Percentiles rank a stretch among this genome's conserved stretches.
Evolutionary conservation across 352 stramenopile species (phyloP).

Genomic region (Pythium utonaiense): DNA sequence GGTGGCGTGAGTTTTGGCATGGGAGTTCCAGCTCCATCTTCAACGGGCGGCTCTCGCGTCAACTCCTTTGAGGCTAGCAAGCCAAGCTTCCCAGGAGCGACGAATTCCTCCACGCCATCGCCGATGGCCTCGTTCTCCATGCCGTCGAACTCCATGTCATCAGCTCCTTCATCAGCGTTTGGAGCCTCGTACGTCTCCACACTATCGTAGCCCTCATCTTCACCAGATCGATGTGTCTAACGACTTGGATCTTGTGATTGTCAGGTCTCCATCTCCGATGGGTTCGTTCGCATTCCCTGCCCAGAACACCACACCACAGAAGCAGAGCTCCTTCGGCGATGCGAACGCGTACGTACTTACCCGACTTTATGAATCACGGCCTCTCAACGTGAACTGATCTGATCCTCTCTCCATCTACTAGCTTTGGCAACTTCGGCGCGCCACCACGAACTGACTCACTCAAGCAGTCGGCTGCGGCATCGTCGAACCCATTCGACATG

Average conservation of each 20-base stretch:
- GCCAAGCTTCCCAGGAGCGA: conserved; percentile 20
- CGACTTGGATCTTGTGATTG: no score
- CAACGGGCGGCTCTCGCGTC: conserved; percentile 25
- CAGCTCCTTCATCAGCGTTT: conserved; percentile 3
- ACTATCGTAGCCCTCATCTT: no score
- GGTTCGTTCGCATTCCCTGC: conserved; percentile 38
- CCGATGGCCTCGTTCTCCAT: conserved; percentile 40
- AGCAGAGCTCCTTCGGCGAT: conserved; percentile 37
- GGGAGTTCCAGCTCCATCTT: conserved; percentile 12
- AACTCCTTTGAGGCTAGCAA: conserved; percentile 35
- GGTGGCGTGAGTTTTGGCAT: conserved; percentile 12
- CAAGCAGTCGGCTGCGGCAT: conserved; percentile 23
- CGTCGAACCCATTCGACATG: conserved; percentile 83
- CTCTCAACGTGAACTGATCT: neutral
- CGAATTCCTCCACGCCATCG: conserved; percentile 15
- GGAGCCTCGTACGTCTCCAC: conserved; percentile 7
- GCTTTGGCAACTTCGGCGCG: conserved; percentile 51
- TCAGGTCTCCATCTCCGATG: conserved; percentile 27
- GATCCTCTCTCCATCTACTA: conserved; percentile 10
- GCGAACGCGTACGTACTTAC: conserved; percentile 39
- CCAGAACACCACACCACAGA: conserved; percentile 24
- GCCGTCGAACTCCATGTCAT: conserved; percentile 5
- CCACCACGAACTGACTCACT: conserved; percentile 32
- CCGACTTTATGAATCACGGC: neutral
- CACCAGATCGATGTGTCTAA: no score